Percentiles rank a stretch among this genome's conserved stretches.
phyloP scores from a whole-genome alignment of 495 filamentous ascomycete genomes.

The Penicillium malachiteum region DNA sequence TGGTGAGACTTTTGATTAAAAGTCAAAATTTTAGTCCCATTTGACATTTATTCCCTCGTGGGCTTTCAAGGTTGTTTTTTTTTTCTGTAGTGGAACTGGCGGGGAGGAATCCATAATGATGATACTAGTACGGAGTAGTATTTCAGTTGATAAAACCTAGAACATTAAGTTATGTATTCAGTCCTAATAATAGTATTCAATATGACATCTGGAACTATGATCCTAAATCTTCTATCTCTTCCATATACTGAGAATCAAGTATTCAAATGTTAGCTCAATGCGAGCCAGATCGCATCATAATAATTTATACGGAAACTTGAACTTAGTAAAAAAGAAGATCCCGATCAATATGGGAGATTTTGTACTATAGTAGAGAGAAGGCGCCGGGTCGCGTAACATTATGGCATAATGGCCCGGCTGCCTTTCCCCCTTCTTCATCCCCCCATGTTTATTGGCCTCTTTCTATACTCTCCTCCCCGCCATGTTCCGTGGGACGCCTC shows the following conservation, averaged over 20 bases:
- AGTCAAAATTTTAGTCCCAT: constrained; percentile 9
- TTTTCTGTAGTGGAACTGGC: constrained; percentile 19
- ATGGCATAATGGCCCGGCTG: too few relatives aligned
- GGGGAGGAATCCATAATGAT: too few relatives aligned
- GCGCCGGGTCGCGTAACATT: neutral
- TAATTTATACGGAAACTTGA: neutral
- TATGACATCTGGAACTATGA: neutral
- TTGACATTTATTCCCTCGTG: constrained; percentile 26
- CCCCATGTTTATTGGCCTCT: too few relatives aligned
- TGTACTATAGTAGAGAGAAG: neutral
- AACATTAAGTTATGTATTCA: too few relatives aligned
- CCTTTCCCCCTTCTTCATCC: neutral
- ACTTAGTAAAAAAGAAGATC: neutral
- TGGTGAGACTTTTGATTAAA: neutral
- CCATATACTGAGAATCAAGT: neutral
- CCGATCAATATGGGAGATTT: constrained; percentile 6
- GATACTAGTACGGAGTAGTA: too few relatives aligned
- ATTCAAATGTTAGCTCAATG: constrained; percentile 4
- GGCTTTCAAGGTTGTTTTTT: neutral
- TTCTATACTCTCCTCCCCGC: neutral
- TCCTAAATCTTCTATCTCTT: neutral
- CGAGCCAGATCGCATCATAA: constrained; percentile 14
- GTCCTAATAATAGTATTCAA: neutral
- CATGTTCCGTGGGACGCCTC: constrained; percentile 9
- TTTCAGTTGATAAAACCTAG: too few relatives aligned